A percentile compares a stretch with the other conserved stretches of the same genome.
Evolutionary conservation across 129 eudicot species (phyloP).

Genomic region (sunflower (Helianthus annuus)): DNA sequence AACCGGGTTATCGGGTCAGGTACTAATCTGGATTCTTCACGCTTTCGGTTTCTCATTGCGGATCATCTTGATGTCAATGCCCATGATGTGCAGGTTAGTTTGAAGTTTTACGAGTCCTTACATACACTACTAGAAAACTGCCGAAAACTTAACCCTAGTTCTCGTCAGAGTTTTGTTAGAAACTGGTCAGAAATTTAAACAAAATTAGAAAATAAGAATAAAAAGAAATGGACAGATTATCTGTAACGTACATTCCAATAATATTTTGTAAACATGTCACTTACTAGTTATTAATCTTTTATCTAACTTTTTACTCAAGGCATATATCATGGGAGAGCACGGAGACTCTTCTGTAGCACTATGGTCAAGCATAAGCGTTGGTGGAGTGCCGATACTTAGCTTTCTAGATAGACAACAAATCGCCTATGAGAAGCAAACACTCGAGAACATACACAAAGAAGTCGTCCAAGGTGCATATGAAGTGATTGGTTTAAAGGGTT

Average conservation of each 20-base stretch:
- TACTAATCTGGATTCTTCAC: slow-evolving; percentile 84
- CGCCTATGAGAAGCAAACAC: slow-evolving; percentile 65
- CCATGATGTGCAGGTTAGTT: slow-evolving; percentile 89
- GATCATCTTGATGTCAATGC: slow-evolving; percentile 98
- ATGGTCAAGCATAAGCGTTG: slow-evolving; percentile 96
- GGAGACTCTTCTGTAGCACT: slow-evolving; percentile 97
- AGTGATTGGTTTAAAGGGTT: slow-evolving; percentile 80
- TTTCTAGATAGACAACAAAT: slow-evolving; percentile 70
- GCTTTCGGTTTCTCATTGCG: slow-evolving; percentile 86
- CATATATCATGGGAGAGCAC: slow-evolving; percentile 91
- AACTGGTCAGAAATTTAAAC: too few species aligned
- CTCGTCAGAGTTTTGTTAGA: too few species aligned
- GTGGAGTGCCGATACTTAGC: slow-evolving; percentile 87
- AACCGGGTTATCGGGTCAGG: slow-evolving; percentile 98
- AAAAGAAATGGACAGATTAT: too few species aligned
- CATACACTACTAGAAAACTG: too few species aligned
- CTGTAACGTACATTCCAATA: too few species aligned
- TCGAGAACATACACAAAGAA: slow-evolving; percentile 73
- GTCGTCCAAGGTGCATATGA: slow-evolving; percentile 85
- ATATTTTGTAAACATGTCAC: too few species aligned
- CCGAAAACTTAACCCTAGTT: too few species aligned
- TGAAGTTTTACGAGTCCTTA: not conserved
- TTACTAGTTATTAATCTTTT: too few species aligned
- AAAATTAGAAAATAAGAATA: too few species aligned
- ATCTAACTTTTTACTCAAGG: slow-evolving; percentile 35